Evolutionary conservation across 148 eudicot genomes (phyloP).

Genomic region (Nyssa sinensis): DNA sequence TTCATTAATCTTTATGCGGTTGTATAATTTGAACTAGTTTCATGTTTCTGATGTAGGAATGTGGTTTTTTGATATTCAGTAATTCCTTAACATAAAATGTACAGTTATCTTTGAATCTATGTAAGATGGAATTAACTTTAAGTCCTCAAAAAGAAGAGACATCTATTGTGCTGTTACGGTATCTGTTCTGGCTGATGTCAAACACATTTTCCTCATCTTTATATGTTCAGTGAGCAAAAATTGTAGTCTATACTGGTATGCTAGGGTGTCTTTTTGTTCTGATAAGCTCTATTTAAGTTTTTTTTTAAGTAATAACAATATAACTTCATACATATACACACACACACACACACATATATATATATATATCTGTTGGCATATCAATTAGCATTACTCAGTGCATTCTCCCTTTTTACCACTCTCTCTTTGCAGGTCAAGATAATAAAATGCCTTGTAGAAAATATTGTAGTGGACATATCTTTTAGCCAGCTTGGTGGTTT

Average conservation of each 20-base stretch:
- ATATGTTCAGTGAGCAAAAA: background rate
- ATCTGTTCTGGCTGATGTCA: background rate
- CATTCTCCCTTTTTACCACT: background rate
- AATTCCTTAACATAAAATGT: too few relatives aligned
- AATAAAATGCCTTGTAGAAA: slow-evolving; percentile 70
- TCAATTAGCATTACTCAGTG: background rate
- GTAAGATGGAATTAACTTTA: background rate
- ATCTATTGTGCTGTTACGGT: background rate
- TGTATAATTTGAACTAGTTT: too few relatives aligned
- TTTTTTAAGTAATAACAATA: background rate
- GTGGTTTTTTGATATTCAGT: too few relatives aligned
- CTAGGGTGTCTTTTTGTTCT: background rate
- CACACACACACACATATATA: background rate
- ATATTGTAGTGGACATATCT: slow-evolving; percentile 65
- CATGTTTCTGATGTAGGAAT: too few relatives aligned
- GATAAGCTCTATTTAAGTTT: background rate
- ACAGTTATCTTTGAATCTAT: too few relatives aligned
- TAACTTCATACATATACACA: background rate
- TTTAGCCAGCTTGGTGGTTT: slow-evolving; percentile 65
- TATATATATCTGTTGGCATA: background rate
- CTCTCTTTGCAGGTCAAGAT: slow-evolving; percentile 53
- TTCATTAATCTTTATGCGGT: background rate
- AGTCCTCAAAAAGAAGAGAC: background rate
- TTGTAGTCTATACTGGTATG: background rate
- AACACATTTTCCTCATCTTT: slow-evolving; percentile 13